Base-by-base conservation (phyloP, 805 yeast species). In the Naumovozyma castellii region DNA sequence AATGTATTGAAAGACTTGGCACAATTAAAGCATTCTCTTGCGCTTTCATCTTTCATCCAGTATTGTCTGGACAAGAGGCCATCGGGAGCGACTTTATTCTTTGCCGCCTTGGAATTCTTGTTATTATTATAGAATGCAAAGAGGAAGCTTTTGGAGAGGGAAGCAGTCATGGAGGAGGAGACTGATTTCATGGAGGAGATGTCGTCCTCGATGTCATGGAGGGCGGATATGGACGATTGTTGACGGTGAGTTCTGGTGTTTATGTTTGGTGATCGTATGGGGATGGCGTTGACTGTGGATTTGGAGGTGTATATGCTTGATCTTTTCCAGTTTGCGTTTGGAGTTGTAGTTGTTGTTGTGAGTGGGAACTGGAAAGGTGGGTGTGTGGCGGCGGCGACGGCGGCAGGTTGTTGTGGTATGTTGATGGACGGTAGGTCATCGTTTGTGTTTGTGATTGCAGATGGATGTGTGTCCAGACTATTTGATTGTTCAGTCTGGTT, bases 11-110 rank as follows among this genome's bases (percentile, higher is more conserved):
- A 90, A 3, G 76, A 75, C 40, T 78, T 72, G 41, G 82, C 84
- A 59, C 97, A 90, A 13, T 80, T 71, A 42, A 86, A 76, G 54
- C 98, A 90, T 45, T 86, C 92, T 6, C 80, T 74, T 0, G 94
- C 95, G 43, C 86, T 84, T 32, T 90, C 84, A 64, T 90, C 97
- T 52, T 88, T 86, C 85, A 90, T 80, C 98, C 98, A 90, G 57
- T 86, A 90, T 54, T 86, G 90, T 43, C 75, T 73, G 3, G 72
- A 66, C 4, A 68, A 43, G 0, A 66, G 40, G 2, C 49, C 51
- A 33, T 53, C 46, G 18, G 35, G 36, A n/a, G 45, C 39, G 34
- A 49, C 51, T 30, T 49, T 38, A 39, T 51, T 50, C 37, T 49
- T 51, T 13, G 44, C 51, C 35, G 49, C 52, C 37, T 54, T 56